Conservation (phyloP, 208 protist genomes). For the Crithidia expoeki region DNA sequence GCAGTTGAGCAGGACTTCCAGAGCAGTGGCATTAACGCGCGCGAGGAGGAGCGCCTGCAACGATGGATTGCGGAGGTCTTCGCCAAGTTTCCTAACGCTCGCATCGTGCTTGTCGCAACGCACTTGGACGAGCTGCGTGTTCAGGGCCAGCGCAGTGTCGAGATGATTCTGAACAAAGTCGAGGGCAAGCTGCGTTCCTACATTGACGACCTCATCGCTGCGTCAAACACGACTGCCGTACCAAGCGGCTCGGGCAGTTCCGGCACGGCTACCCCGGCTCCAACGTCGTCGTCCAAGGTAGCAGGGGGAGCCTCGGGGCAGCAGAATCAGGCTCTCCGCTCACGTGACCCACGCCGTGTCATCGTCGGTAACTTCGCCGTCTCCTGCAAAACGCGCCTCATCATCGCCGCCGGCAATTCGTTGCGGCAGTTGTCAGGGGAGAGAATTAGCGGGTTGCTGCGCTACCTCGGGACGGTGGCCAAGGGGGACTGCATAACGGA, state of each 20-base stretch:
- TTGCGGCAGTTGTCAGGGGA: slow-evolving; percentile 57
- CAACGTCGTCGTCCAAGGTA: not conserved
- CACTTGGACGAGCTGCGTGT: slow-evolving; percentile 91
- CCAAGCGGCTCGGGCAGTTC: slow-evolving; percentile 2
- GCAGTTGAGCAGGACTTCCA: slow-evolving; percentile 86
- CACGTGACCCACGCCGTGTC: slow-evolving; percentile 28
- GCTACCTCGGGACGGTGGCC: slow-evolving; percentile 61
- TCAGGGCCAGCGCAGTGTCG: slow-evolving; percentile 79
- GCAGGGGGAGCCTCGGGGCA: not conserved
- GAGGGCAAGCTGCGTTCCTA: slow-evolving; percentile 67
- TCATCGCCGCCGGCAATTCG: slow-evolving; percentile 72
- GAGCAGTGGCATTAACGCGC: slow-evolving; percentile 72
- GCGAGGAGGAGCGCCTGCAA: slow-evolving; percentile 86
- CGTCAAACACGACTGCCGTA: slow-evolving; percentile 25
- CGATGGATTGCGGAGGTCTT: slow-evolving; percentile 89
- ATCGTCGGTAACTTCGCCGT: slow-evolving; percentile 90
- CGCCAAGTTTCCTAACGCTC: slow-evolving; percentile 77
- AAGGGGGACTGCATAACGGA: slow-evolving; percentile 75
- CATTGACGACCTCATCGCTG: slow-evolving; percentile 56
- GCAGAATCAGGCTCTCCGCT: not conserved
- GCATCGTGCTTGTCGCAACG: slow-evolving; percentile 83
- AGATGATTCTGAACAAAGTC: slow-evolving; percentile 86
- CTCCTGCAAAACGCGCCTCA: slow-evolving; percentile 80
- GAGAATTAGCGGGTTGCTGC: slow-evolving; percentile 77
- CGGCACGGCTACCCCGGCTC: slow-evolving; percentile 1